Percentiles rank a stretch among this genome's conserved stretches.
These are phyloP conservation scores for Linnemannia zychae DNA, from an alignment of 192 early-diverging fungal species.

Conservation along the genomic window DNA sequence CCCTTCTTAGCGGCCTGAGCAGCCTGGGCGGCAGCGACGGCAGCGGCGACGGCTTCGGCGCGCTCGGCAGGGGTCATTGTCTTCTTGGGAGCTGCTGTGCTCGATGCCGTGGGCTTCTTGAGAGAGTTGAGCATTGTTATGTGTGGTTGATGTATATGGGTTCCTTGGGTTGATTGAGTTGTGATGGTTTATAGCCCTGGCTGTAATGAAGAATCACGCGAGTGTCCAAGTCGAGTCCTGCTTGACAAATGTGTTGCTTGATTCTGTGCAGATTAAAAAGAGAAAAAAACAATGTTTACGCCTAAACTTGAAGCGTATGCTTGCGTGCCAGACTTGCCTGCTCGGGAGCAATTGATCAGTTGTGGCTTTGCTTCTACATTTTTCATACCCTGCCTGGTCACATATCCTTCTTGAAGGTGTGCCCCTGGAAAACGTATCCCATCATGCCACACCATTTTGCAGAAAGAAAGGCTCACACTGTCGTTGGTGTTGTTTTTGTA, in stretches of 20 bases:
- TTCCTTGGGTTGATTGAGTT: background rate
- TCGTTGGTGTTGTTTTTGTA: background rate
- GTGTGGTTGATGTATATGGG: background rate
- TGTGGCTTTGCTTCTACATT: too few relatives aligned
- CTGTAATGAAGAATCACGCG: background rate
- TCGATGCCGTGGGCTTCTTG: conserved; percentile 35
- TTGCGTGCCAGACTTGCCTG: too few relatives aligned
- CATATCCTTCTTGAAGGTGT: background rate
- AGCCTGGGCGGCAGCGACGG: conserved; percentile 31
- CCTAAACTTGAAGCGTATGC: background rate
- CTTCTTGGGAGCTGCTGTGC: conserved; percentile 52
- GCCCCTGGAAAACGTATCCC: background rate
- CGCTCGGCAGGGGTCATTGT: conserved; percentile 36
- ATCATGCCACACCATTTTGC: background rate
- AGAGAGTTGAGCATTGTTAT: conserved; percentile 38
- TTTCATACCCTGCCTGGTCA: too few relatives aligned
- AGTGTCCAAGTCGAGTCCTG: background rate
- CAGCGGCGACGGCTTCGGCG: conserved; percentile 36
- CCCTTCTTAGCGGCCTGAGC: conserved; percentile 42
- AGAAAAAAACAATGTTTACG: background rate
- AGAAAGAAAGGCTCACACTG: background rate
- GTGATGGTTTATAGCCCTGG: background rate
- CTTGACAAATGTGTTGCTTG: background rate
- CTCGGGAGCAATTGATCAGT: too few relatives aligned
- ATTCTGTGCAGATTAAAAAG: background rate